Conservation (phyloP, 768 basidiomycete genomes). For the Termitomyces sp. region DNA sequence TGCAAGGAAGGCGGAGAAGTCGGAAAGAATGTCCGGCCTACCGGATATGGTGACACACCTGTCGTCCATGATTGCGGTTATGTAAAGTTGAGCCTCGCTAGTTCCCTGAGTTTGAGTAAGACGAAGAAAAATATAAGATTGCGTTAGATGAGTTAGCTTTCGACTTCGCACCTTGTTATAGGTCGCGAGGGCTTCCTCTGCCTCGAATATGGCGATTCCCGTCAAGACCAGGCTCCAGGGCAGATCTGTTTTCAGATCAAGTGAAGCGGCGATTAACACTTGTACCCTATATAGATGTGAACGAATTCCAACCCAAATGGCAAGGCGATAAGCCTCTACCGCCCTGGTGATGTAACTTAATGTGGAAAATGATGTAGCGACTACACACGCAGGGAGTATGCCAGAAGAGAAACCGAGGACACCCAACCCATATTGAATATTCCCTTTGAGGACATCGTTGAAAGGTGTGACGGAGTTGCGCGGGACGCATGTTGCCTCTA, state of each 20-base stretch:
- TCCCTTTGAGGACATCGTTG: constrained; percentile 26
- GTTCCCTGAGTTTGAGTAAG: constrained; percentile 8
- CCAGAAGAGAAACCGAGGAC: constrained; percentile 55
- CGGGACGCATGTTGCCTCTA: constrained; percentile 13
- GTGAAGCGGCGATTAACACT: constrained; percentile 16
- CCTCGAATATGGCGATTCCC: constrained; percentile 24
- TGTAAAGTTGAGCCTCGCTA: constrained; percentile 26
- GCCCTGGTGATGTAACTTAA: constrained; percentile 38
- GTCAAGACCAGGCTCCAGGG: constrained; percentile 21
- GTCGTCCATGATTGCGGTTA: constrained; percentile 48
- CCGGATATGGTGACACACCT: constrained; percentile 54
- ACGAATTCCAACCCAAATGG: constrained; percentile 49
- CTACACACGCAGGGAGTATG: constrained; percentile 48
- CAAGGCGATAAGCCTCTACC: constrained; percentile 43
- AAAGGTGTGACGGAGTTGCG: constrained; percentile 20
- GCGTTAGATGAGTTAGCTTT: constrained; percentile 3
- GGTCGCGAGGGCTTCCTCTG: constrained; percentile 17
- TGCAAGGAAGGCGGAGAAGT: constrained; percentile 35
- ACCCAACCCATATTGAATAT: constrained; percentile 29
- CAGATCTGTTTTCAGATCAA: constrained; percentile 20
- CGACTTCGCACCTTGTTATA: constrained; percentile 15
- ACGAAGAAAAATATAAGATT: constrained; percentile 3
- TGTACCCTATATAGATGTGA: constrained; percentile 26
- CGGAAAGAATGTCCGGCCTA: constrained; percentile 41
- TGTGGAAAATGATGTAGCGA: constrained; percentile 35